Conservation (phyloP, 768 basidiomycete genomes). For the Auricularia sp. region DNA sequence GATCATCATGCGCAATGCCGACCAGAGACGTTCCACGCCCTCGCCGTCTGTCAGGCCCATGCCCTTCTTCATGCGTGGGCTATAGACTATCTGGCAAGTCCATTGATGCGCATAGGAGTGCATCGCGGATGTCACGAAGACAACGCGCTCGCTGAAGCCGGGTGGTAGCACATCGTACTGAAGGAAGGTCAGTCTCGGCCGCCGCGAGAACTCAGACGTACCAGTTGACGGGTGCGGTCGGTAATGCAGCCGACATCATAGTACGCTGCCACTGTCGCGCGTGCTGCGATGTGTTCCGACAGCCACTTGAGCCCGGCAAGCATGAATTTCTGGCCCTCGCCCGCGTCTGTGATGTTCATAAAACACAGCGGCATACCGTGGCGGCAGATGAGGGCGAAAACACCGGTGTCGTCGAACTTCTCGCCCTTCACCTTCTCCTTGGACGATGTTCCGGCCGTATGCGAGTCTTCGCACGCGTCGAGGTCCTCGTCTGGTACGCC, state of each 20-base stretch:
- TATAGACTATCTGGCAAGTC: conserved; percentile 1
- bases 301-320: not conserved
- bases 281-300: not conserved
- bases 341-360: not conserved
- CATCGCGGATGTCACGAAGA: no score
- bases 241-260: not conserved
- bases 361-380: conserved; percentile 24
- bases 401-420: conserved; percentile 24
- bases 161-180: no score
- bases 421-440: not conserved
- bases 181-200: no score
- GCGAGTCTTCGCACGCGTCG: not conserved
- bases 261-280: not conserved
- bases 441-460: not conserved
- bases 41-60: conserved; percentile 21
- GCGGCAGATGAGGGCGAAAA: conserved; percentile 29
- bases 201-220: not conserved
- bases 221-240: not conserved
- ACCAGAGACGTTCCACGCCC: conserved; percentile 26
- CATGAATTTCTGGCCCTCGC: not conserved
- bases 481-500: conserved; percentile 23
- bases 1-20: conserved; percentile 25
- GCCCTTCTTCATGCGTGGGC: conserved; percentile 22
- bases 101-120: conserved; percentile 10
- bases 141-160: no score